Evolutionary conservation across 768 basidiomycete species (phyloP).

Genomic region (Termitomyces sp.): DNA sequence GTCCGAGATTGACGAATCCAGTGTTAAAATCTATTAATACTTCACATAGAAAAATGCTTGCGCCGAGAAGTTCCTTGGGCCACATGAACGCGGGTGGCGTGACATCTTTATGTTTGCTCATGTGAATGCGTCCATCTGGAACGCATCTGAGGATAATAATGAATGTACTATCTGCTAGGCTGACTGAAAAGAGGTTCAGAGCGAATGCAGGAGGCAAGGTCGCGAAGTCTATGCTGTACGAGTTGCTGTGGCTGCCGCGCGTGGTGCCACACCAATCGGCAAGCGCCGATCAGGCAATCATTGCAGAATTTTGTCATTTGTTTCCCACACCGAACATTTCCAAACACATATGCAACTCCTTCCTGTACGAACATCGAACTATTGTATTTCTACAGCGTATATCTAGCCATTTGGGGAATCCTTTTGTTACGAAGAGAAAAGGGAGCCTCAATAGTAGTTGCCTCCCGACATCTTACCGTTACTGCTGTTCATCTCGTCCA

Average conservation of each 20-base stretch:
- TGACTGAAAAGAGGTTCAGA: neutral
- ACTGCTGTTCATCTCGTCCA: neutral
- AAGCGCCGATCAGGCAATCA: neutral
- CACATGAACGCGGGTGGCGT: neutral
- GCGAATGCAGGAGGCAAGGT: neutral
- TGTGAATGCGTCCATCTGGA: neutral
- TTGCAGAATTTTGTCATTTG: neutral
- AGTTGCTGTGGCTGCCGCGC: no score
- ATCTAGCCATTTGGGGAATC: neutral
- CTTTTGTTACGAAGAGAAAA: neutral
- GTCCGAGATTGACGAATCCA: neutral
- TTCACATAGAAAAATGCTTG: no score
- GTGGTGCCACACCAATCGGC: neutral
- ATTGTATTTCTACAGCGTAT: neutral
- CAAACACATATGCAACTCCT: neutral
- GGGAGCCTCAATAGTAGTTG: neutral
- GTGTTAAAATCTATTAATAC: neutral
- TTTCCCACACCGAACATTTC: neutral
- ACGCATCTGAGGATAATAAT: neutral
- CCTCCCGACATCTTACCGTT: constrained; percentile 3
- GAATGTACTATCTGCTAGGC: neutral
- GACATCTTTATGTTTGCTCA: neutral
- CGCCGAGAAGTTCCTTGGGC: neutral
- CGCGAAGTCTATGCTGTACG: neutral
- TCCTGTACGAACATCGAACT: neutral